These are phyloP conservation scores for Lactarius deliciosus DNA, from an alignment of 768 basidiomycete species.

Conservation along the genomic window DNA sequence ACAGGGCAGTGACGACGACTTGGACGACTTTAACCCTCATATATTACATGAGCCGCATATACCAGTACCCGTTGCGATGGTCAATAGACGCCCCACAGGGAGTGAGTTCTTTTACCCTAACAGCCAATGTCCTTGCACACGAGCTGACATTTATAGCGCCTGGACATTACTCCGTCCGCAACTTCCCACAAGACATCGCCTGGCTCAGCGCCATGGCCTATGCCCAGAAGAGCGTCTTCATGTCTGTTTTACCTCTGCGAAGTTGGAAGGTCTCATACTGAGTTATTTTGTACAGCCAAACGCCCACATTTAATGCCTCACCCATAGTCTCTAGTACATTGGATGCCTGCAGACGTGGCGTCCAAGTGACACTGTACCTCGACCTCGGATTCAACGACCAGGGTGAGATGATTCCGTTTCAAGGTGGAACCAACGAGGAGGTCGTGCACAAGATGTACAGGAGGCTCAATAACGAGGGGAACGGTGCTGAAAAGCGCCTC, in stretches of 20 bases:
- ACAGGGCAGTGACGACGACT: constrained; percentile 27
- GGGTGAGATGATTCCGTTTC: constrained; percentile 54
- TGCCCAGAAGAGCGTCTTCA: constrained; percentile 62
- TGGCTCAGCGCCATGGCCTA: constrained; percentile 65
- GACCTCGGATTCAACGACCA: constrained; percentile 58
- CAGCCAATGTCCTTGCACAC: not conserved
- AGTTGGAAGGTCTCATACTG: not conserved
- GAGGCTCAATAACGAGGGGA: constrained; percentile 44
- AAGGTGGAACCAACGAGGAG: constrained; percentile 72
- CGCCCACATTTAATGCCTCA: constrained; percentile 66
- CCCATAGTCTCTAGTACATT: constrained; percentile 60
- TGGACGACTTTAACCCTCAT: constrained; percentile 61
- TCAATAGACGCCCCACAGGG: constrained; percentile 61
- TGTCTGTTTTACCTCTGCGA: constrained; percentile 39
- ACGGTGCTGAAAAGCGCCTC: constrained; percentile 45
- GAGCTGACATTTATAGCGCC: constrained; percentile 35
- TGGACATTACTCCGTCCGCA: constrained; percentile 46
- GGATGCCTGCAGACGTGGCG: constrained; percentile 58
- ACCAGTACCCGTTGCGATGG: constrained; percentile 63
- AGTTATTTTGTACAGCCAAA: constrained; percentile 45
- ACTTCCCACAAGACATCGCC: constrained; percentile 61
- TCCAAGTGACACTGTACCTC: constrained; percentile 60
- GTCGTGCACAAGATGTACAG: constrained; percentile 60
- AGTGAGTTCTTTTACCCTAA: constrained; percentile 34
- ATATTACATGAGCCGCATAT: constrained; percentile 56